These are phyloP conservation scores for Penicillium rolfsii DNA, from an alignment of 2,329 filamentous ascomycete species.

Conservation along the genomic window DNA sequence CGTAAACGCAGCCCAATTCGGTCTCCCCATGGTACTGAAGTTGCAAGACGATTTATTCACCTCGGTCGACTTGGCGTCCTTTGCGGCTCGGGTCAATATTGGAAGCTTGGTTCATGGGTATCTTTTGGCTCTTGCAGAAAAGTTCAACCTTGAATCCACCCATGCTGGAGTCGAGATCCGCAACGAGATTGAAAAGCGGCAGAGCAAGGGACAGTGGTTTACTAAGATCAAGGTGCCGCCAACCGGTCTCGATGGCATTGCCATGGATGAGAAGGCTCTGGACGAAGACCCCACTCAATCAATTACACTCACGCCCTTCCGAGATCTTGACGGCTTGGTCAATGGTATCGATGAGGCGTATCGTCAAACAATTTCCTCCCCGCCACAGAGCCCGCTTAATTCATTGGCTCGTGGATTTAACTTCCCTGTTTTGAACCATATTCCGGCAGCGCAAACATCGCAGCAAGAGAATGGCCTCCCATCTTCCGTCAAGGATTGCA, in stretches of 20 bases:
- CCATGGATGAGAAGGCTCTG: slow-evolving; percentile 50
- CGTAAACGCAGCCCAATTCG: slow-evolving; percentile 76
- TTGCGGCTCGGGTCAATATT: slow-evolving; percentile 73
- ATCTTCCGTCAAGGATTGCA: slow-evolving; percentile 68
- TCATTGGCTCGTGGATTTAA: slow-evolving; percentile 69
- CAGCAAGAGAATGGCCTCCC: slow-evolving; percentile 63
- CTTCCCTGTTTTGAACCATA: slow-evolving; percentile 62
- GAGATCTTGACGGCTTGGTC: slow-evolving; percentile 71
- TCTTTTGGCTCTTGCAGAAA: slow-evolving; percentile 76
- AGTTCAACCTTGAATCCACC: slow-evolving; percentile 74
- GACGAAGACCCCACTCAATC: slow-evolving; percentile 49
- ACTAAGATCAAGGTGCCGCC: slow-evolving; percentile 73
- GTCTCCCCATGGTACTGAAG: slow-evolving; percentile 84
- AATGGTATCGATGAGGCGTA: slow-evolving; percentile 76
- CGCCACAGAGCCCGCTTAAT: slow-evolving; percentile 68
- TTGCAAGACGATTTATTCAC: slow-evolving; percentile 77
- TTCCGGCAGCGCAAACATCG: slow-evolving; percentile 39
- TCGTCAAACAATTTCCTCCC: slow-evolving; percentile 61
- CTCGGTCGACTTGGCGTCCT: slow-evolving; percentile 39
- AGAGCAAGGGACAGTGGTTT: slow-evolving; percentile 77
- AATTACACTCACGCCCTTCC: slow-evolving; percentile 69
- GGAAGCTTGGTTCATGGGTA: slow-evolving; percentile 88
- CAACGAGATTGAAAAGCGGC: slow-evolving; percentile 74
- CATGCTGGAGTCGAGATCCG: slow-evolving; percentile 71
- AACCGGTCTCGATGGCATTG: slow-evolving; percentile 64